Evolutionary conservation across 345 rosid genomes (phyloP).

Genomic region (Punica granatum): DNA sequence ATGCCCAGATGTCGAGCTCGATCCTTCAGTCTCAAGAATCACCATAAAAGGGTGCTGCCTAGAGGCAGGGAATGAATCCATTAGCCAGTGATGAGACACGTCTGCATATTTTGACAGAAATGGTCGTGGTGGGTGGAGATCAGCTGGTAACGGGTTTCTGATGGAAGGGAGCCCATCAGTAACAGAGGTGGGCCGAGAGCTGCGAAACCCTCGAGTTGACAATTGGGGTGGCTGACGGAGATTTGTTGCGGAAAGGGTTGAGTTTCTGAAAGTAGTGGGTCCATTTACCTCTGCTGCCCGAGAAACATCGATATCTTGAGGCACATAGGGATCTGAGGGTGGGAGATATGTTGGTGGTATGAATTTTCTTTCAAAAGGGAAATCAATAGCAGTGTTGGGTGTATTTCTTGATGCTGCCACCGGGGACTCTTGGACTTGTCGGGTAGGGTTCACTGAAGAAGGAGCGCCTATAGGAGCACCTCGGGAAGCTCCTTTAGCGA

Average conservation of each 20-base stretch:
- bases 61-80: neutral
- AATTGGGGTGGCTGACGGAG: neutral
- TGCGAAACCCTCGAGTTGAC: neutral
- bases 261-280: neutral
- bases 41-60: neutral
- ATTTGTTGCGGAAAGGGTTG: neutral
- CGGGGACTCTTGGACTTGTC: neutral
- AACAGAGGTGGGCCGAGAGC: neutral
- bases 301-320: neutral
- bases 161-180: neutral
- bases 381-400: neutral
- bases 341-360: neutral
- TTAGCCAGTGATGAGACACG: neutral
- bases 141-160: neutral
- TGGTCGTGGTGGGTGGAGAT: neutral
- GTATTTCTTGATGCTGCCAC: neutral
- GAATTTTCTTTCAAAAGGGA: neutral
- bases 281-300: neutral
- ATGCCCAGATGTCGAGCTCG: neutral
- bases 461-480: neutral
- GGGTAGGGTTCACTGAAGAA: neutral
- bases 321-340: neutral
- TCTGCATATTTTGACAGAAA: neutral
- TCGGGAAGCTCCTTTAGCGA: neutral
- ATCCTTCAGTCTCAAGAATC: neutral